phyloP scores from a whole-genome alignment of 352 stramenopile species.

The Pythium aphanidermatum region DNA sequence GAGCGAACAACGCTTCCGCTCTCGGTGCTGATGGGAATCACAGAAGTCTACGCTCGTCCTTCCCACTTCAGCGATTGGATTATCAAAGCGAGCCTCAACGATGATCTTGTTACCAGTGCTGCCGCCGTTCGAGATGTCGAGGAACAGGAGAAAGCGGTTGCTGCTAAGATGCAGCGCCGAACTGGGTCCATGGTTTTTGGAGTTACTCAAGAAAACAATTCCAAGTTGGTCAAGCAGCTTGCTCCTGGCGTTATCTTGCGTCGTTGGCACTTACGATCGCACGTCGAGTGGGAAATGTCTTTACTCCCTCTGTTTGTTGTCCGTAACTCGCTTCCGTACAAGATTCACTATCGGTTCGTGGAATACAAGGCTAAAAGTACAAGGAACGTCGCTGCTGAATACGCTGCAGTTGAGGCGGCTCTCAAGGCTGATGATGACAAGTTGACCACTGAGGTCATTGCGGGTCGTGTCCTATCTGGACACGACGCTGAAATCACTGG shows the following conservation, averaged over 20 bases:
- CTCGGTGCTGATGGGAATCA: constrained; percentile 78
- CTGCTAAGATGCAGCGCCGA: constrained; percentile 45
- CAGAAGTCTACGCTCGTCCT: constrained; percentile 71
- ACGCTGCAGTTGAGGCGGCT: constrained; percentile 48
- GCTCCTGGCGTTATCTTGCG: constrained; percentile 69
- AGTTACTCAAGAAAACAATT: constrained; percentile 66
- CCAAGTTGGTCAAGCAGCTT: constrained; percentile 67
- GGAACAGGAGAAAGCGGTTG: constrained; percentile 39
- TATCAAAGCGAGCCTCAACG: constrained; percentile 66
- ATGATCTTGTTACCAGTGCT: constrained; percentile 62
- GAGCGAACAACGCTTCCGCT: constrained; percentile 51
- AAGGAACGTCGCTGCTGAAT: constrained; percentile 50
- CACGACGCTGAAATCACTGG: constrained; percentile 72
- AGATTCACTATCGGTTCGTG: constrained; percentile 79
- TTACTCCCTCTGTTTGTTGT: constrained; percentile 76
- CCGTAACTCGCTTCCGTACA: constrained; percentile 82
- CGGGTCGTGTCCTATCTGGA: constrained; percentile 53
- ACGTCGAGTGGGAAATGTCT: constrained; percentile 79
- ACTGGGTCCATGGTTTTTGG: constrained; percentile 68
- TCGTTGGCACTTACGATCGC: constrained; percentile 63
- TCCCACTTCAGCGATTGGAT: constrained; percentile 66
- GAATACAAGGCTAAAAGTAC: constrained; percentile 63
- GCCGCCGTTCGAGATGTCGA: constrained; percentile 52
- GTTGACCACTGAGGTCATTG: constrained; percentile 30
- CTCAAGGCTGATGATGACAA: constrained; percentile 32